Base-by-base conservation (phyloP, 495 filamentous ascomycete genomes). In the Lophium mytilinum region DNA sequence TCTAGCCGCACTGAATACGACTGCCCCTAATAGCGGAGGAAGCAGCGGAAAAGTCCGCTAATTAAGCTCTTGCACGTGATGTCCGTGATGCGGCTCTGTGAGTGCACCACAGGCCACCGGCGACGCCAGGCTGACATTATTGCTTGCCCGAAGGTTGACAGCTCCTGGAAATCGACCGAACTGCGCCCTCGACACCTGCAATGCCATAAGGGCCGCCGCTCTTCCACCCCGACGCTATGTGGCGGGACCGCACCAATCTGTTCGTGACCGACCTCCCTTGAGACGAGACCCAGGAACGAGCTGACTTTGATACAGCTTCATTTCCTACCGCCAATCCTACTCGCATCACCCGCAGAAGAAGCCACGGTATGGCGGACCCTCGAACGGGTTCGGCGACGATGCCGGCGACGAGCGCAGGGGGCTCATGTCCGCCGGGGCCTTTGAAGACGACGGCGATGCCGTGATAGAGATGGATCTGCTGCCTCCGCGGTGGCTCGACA, bases 161-260 rank as follows among this genome's bases (percentile, higher is more conserved):
- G 24, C 24, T 30, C 24, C 24, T 30, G 24, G 6, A 30, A 2
- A 3, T 6, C 41, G 0, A 10, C 37, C 4, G 17, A 46, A 33
- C 43, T 35, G 30, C 18, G 24, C 40, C 11, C 41, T 30, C 17
- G 33, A 12, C 6, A 21, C 49, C 56, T 51, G 53, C 46, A 58
- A 67, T 67, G 63, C 52, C 49, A 48, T 61, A 64, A 42, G 41
- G 33, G 33, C 52, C 18, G 57, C 34, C 53, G 30, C 11, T n/a
- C 37, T 24, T 51, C 11, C 57, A 39, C 37, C 12, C 55, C 51
- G 19, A 47, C 81, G 83, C 77, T 66, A 92, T 95, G 87, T 96
- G 89, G 88, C 89, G 93, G 76, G 93, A 98, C 80, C 83, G 93
- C 75, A 98, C 94, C 49, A 98, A 97, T 70, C 86, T 98, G 92